phyloP scores from a whole-genome alignment of 768 basidiomycete species.

The Trametes maxima region DNA sequence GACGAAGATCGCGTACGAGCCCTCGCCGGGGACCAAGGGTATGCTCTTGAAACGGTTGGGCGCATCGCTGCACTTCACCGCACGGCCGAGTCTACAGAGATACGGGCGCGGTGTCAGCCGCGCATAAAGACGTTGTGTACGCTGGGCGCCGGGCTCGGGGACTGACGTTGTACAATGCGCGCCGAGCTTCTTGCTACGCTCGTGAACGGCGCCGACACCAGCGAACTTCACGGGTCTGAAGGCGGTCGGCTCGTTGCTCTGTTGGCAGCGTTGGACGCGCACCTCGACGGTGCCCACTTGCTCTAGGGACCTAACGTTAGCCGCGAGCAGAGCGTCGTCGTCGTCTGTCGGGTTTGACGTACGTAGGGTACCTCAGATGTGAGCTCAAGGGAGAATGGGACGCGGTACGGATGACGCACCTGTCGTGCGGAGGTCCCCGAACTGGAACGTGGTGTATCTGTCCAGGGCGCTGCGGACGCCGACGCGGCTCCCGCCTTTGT shows the following conservation, averaged over 20 bases:
- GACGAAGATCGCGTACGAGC: slow-evolving; percentile 14
- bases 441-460: slow-evolving; percentile 5
- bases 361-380: too few relatives aligned
- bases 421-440: slow-evolving; percentile 9
- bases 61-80: not conserved
- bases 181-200: slow-evolving; percentile 27
- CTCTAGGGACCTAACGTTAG: not conserved
- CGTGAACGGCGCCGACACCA: slow-evolving; percentile 18
- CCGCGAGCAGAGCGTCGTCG: not conserved
- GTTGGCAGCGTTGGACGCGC: not conserved
- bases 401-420: not conserved
- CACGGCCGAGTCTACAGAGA: slow-evolving; percentile 11
- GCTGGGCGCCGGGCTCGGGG: not conserved
- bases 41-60: not conserved
- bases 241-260: not conserved
- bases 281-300: slow-evolving; percentile 15
- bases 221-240: not conserved
- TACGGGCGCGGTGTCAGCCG: not conserved
- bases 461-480: not conserved
- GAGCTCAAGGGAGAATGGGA: not conserved
- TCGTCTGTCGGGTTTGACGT: slow-evolving; percentile 6
- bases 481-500: not conserved
- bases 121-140: not conserved
- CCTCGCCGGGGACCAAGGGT: slow-evolving; percentile 3
- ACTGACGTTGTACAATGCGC: slow-evolving; percentile 21